A percentile compares a stretch with the other conserved stretches of the same genome.
Conservation (phyloP, 1,139 yeast species). For the Dujonia santamariae region DNA sequence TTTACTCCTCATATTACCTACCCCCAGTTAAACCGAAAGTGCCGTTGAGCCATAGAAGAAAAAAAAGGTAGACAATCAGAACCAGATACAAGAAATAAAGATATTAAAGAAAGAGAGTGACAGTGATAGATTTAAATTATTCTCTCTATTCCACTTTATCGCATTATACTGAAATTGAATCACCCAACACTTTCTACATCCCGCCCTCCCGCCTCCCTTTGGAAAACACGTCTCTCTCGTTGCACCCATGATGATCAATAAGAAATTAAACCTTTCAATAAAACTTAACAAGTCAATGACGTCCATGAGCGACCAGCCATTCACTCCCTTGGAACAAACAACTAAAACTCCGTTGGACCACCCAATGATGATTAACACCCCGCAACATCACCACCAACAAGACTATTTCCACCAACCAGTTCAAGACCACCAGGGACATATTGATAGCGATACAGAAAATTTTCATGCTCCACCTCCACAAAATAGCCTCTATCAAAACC, state of each 20-base stretch:
- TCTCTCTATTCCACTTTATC: too few relatives aligned
- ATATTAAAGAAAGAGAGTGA: too few relatives aligned
- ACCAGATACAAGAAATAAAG: too few relatives aligned
- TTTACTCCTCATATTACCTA: conserved; percentile 1
- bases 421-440: conserved; percentile 6
- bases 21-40: too few relatives aligned
- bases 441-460: conserved; percentile 2
- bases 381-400: conserved; percentile 9
- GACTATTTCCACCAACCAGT: conserved; percentile 1
- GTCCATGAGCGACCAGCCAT: conserved; percentile 21
- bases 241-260: conserved; percentile 6
- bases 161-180: too few relatives aligned
- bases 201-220: neutral
- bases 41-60: too few relatives aligned
- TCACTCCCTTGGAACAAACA: conserved; percentile 47
- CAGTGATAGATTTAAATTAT: too few relatives aligned
- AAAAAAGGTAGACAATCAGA: too few relatives aligned
- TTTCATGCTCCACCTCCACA: conserved; percentile 2
- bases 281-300: conserved; percentile 6
- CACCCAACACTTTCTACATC: neutral
- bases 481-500: conserved; percentile 24
- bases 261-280: conserved; percentile 7
- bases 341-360: conserved; percentile 40
- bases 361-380: conserved; percentile 16
- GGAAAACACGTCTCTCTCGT: neutral